Base-by-base conservation (phyloP, 164 flowering plant species). In the Paratinospora sagittata region DNA sequence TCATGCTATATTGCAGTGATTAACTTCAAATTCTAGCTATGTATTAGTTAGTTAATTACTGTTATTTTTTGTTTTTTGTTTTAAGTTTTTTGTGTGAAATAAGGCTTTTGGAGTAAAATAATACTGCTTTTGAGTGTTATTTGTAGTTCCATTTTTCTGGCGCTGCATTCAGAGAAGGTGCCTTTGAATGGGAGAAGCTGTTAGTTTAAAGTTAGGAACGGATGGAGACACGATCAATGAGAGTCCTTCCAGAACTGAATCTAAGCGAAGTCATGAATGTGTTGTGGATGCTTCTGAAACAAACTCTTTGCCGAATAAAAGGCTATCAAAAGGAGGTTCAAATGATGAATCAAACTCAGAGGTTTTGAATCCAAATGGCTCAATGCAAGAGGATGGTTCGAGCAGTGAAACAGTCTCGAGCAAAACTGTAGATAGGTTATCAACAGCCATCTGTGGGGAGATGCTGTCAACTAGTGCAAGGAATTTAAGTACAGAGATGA, bases 231-330 rank as follows among this genome's bases (percentile, higher is more conserved):
- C 70, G 63, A 61, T 63, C n/a, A 37, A 65, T 37, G 78, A 71
- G 19, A 78, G 66, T 13, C 72, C 76, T 57, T 71, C 75, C 13
- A 79, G 72, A 77, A 70, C 72, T 27, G 82, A 80, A 58, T 72
- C 72, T 4, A 84, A 84, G 76, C 87, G 83, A 65, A 12, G 73
- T 70, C 78, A 75, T 69, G 84, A 80, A 41, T 87, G 89, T 85
- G 75, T 80, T 68, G 63, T 73, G 17, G 87, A 85, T 81, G 66
- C 68, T 62, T 69, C 71, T 66, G 89, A 83, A 41, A 43, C 75
- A 52, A 84, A 79, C 68, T 36, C 73, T 12, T 70, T 75, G 30
- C 70, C 77, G 17, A 81, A 69, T 72, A 81, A 84, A 76, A 84
- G 73, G 77, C 76, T 66, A 64, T 71, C 74, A 8, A 69, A 76